A percentile compares a stretch with the other conserved stretches of the same genome.
phyloP scores from a whole-genome alignment of 192 early-diverging fungal species.

The Phlyctochytrium bullatum region DNA sequence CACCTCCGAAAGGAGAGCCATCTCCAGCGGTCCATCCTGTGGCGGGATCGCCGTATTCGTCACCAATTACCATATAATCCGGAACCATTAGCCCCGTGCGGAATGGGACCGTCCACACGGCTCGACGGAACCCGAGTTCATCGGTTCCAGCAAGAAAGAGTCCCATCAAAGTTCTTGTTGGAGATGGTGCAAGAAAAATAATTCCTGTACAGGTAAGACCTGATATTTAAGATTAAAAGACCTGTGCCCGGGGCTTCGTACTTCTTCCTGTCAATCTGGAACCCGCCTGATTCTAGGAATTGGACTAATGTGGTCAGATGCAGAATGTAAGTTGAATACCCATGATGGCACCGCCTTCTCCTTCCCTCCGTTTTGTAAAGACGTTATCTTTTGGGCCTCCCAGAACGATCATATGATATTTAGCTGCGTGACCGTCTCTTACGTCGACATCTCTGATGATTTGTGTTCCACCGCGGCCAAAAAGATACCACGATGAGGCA shows the following conservation, averaged over 20 bases:
- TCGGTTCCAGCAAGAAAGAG: conserved; percentile 46
- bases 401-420: conserved; percentile 59
- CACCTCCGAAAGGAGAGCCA: conserved; percentile 39
- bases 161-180: conserved; percentile 44
- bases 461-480: conserved; percentile 57
- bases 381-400: conserved; percentile 60
- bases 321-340: conserved; percentile 10
- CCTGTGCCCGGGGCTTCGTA: conserved; percentile 52
- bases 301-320: conserved; percentile 24
- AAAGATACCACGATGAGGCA: conserved; percentile 64
- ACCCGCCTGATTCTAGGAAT: conserved; percentile 44
- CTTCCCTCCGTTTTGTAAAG: conserved; percentile 38
- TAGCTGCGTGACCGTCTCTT: conserved; percentile 30
- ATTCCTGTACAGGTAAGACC: conserved; percentile 31
- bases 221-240: conserved; percentile 12
- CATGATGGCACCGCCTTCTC: conserved; percentile 43
- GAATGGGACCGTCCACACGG: conserved; percentile 51
- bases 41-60: conserved; percentile 54
- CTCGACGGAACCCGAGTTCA: conserved; percentile 37
- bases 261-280: conserved; percentile 35
- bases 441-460: conserved; percentile 60
- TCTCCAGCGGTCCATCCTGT: conserved; percentile 53
- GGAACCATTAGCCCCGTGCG: conserved; percentile 45
- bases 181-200: conserved; percentile 45
- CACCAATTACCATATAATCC: conserved; percentile 39